These are phyloP conservation scores for Cerrena zonata DNA, from an alignment of 1,284 basidiomycete species.

Conservation along the genomic window DNA sequence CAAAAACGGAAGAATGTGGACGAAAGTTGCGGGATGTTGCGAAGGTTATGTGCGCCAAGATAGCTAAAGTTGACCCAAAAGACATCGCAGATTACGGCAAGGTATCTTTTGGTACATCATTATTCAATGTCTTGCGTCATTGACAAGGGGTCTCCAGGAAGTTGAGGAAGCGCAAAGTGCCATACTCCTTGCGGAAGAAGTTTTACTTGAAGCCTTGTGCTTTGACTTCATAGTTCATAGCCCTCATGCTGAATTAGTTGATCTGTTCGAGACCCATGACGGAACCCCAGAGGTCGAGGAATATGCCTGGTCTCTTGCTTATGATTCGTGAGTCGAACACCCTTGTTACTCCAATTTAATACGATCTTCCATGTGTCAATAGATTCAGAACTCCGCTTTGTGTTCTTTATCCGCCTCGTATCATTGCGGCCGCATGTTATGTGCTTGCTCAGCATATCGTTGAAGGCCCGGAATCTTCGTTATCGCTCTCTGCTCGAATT, in stretches of 20 bases:
- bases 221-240: constrained; percentile 86
- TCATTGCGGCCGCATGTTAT: constrained; percentile 70
- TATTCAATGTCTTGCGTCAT: constrained; percentile 6
- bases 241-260: constrained; percentile 72
- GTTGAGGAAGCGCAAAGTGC: constrained; percentile 68
- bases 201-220: constrained; percentile 80
- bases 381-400: constrained; percentile 76
- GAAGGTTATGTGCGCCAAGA: constrained; percentile 69
- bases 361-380: background rate
- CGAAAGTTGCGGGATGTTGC: constrained; percentile 82
- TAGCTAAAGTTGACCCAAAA: constrained; percentile 49
- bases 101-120: constrained; percentile 38
- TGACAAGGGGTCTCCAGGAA: constrained; percentile 39
- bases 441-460: constrained; percentile 64
- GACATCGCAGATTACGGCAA: constrained; percentile 56
- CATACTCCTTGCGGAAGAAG: constrained; percentile 79
- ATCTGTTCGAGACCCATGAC: constrained; percentile 53
- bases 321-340: constrained; percentile 65
- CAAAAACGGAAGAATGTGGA: constrained; percentile 86
- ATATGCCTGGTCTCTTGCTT: constrained; percentile 75
- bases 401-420: constrained; percentile 56
- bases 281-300: constrained; percentile 51
- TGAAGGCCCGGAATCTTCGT: constrained; percentile 60
- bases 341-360: constrained; percentile 3
- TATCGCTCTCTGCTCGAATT: constrained; percentile 61